Conservation (phyloP, 495 filamentous ascomycete genomes). For the Penicillium robsamsonii region DNA sequence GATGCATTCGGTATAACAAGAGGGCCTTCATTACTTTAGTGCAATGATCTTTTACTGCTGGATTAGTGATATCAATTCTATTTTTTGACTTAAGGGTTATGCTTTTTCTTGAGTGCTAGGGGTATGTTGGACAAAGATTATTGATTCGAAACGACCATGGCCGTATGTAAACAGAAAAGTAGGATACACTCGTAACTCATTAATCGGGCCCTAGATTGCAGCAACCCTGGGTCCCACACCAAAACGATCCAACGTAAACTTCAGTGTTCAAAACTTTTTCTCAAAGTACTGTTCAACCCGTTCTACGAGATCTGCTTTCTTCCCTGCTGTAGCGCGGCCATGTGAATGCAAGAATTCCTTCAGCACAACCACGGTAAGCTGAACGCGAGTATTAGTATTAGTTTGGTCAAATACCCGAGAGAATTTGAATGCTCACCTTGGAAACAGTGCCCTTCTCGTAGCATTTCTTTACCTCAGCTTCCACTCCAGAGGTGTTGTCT, state of each 20-base stretch:
- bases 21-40: no score
- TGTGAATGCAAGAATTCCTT: slow-evolving; percentile 66
- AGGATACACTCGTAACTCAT: slow-evolving; percentile 19
- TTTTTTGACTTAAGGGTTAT: no score
- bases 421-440: slow-evolving; percentile 45
- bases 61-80: no score
- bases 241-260: not conserved
- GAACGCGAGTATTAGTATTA: not conserved
- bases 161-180: not conserved
- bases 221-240: not conserved
- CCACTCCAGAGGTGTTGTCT: slow-evolving; percentile 37
- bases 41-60: no score
- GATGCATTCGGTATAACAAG: no score
- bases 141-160: not conserved
- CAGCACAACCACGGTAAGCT: slow-evolving; percentile 67
- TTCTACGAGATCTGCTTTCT: slow-evolving; percentile 79
- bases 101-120: not conserved
- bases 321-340: slow-evolving; percentile 59
- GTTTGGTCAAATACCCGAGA: slow-evolving; percentile 7
- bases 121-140: not conserved
- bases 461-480: slow-evolving; percentile 59
- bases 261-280: slow-evolving; percentile 32
- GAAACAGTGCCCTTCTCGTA: slow-evolving; percentile 59
- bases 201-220: not conserved
- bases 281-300: slow-evolving; percentile 77